Percentiles rank a stretch among this genome's conserved stretches.
phyloP scores from a whole-genome alignment of 208 protist genomes.

The Histomonas meleagridis region DNA sequence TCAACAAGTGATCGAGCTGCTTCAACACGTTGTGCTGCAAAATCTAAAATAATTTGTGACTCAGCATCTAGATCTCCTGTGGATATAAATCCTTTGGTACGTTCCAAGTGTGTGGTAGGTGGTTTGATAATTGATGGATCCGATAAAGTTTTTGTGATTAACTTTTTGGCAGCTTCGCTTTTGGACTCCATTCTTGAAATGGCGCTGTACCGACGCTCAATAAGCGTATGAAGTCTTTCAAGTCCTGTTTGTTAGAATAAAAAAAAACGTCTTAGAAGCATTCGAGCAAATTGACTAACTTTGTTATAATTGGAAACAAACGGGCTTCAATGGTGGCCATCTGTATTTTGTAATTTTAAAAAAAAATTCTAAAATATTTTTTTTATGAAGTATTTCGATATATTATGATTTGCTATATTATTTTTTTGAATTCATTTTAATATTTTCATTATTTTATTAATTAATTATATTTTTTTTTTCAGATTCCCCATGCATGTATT shows the following conservation, averaged over 20 bases:
- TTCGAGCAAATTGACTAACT: no score
- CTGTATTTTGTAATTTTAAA: no score
- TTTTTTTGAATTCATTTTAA: no score
- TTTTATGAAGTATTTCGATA: no score
- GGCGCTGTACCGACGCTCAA: background rate
- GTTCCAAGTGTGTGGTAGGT: background rate
- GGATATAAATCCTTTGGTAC: background rate
- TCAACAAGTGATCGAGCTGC: background rate
- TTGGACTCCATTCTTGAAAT: background rate
- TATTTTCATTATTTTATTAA: no score
- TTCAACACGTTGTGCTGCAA: conserved; percentile 10
- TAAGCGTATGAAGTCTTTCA: background rate
- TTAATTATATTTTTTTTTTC: no score
- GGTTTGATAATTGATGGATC: background rate
- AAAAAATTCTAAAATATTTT: no score
- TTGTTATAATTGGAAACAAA: no score
- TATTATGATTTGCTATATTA: no score
- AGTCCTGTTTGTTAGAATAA: background rate
- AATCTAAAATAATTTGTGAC: background rate
- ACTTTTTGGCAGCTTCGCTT: background rate
- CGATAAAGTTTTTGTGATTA: background rate
- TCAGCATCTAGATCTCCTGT: background rate
- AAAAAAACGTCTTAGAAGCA: background rate
- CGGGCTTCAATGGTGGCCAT: no score
- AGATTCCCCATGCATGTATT: no score